Evolutionary conservation across 2,329 filamentous ascomycete species (phyloP).

Genomic region (Exophiala phaeomuriformis): DNA sequence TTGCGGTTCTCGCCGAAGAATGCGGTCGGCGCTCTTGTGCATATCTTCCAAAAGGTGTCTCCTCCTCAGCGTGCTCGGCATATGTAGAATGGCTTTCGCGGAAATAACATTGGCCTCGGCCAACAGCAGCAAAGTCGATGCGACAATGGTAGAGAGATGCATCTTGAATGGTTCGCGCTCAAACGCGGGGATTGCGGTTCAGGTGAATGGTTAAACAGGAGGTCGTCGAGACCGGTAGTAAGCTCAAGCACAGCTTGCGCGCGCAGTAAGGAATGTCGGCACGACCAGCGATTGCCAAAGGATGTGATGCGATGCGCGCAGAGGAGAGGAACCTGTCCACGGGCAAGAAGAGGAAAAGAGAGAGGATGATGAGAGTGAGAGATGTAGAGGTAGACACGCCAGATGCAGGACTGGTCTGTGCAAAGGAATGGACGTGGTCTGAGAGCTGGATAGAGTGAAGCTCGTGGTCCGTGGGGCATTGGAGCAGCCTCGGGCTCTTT

Average conservation of each 20-base stretch:
- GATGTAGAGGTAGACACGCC: constrained; percentile 2
- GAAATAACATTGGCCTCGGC: constrained; percentile 12
- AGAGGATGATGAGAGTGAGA: not conserved
- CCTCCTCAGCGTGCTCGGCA: constrained; percentile 14
- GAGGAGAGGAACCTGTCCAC: constrained; percentile 14
- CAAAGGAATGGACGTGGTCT: constrained; percentile 15
- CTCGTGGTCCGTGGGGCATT: not conserved
- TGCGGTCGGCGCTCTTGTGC: constrained; percentile 9
- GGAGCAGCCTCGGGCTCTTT: constrained; percentile 9
- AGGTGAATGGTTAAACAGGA: not conserved
- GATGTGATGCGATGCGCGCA: constrained; percentile 9
- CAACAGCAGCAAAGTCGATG: constrained; percentile 17
- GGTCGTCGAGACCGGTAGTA: constrained; percentile 21
- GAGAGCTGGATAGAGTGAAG: constrained; percentile 6
- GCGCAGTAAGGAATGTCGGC: constrained; percentile 17
- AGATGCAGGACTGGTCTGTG: constrained; percentile 8
- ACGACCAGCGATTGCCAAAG: constrained; percentile 23
- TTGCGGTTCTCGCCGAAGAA: constrained; percentile 16
- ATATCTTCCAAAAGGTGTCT: constrained; percentile 10
- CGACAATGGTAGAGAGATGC: constrained; percentile 15
- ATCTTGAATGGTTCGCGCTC: constrained; percentile 6
- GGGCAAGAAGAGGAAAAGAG: constrained; percentile 7
- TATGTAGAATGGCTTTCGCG: constrained; percentile 17
- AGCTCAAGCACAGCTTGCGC: constrained; percentile 19
- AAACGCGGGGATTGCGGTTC: too few species aligned